Base-by-base conservation (phyloP, 352 stramenopile genomes). In the Phytophthora melonis region DNA sequence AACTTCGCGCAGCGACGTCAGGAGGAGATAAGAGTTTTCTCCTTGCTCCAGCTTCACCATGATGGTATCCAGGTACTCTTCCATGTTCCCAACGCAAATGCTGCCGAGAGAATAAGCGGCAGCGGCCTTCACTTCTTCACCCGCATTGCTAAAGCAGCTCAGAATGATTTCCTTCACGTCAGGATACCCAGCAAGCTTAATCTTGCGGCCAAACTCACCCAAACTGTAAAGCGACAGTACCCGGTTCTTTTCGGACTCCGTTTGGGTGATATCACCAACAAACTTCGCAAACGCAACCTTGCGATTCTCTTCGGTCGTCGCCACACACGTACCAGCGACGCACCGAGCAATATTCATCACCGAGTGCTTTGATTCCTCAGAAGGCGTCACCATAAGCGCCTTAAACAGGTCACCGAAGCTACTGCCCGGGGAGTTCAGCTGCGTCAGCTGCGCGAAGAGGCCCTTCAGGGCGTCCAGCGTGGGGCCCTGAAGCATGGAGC, bases 101-200 rank as follows among this genome's bases (percentile, higher is more conserved):
- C 95, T 97, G 23, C 98, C 98, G 47, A 99, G 83, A 4, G 97
- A 97, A 81, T 98, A 98, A 18, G 97, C 97, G 5, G 98, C 97
- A 16, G 97, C 98, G 32, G 97, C 89, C 87, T 99, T 99, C 45
- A 98, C 88, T 71, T 99, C 97, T 75, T 99, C 98, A 10, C 68
- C 80, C 64, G 87, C 23, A 70, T 77, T 66, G n/a, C 71, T 83
- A 65, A 99, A 99, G 62, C 88, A 96, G 18, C 89, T 76, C 30
- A 98, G 73, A 77, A 98, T 97, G 34, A 97, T 91, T 13, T 82
- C 82, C 74, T 98, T 93, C 21, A 98, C 90, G 58, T 98, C 88
- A 25, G 78, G 67, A 55, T 95, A 92, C 18, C 75, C 84, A 61
- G 80, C 90, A 10, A 99, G 78, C 66, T 98, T 91, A 18, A 97